A percentile compares a stretch with the other conserved stretches of the same genome.
phyloP scores from a whole-genome alignment of 2,329 filamentous ascomycete species.

The Phaeoacremonium minimum region DNA sequence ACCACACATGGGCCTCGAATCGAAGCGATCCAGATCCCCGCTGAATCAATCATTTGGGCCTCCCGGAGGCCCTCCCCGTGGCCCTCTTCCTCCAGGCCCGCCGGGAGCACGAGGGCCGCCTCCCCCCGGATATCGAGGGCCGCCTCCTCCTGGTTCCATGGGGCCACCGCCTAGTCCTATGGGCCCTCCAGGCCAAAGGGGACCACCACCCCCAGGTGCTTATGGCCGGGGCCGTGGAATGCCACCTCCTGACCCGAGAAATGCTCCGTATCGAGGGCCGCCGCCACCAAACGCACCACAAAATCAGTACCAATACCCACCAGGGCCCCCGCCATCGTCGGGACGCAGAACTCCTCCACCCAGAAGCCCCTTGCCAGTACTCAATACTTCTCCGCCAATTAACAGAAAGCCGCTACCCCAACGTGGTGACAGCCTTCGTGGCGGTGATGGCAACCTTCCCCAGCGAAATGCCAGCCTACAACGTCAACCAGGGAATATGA shows the following conservation, averaged over 20 bases:
- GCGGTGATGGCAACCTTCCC: slow-evolving; percentile 3
- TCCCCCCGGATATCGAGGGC: slow-evolving; percentile 23
- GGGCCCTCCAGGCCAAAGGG: too few species aligned
- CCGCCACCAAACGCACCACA: slow-evolving; percentile 14
- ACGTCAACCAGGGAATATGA: slow-evolving; percentile 30
- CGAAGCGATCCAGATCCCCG: slow-evolving; percentile 40
- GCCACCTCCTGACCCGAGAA: slow-evolving; percentile 14
- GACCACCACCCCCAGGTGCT: slow-evolving; percentile 11
- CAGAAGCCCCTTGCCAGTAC: slow-evolving; percentile 13
- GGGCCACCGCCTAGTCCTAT: slow-evolving; percentile 20
- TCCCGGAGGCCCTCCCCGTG: slow-evolving; percentile 13
- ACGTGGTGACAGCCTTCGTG: slow-evolving; percentile 16
- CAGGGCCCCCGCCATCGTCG: too few species aligned
- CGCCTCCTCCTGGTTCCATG: slow-evolving; percentile 18
- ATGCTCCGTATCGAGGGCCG: slow-evolving; percentile 9
- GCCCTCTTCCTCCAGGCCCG: slow-evolving; percentile 6
- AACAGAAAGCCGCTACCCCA: slow-evolving; percentile 47
- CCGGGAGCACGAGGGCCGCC: slow-evolving; percentile 4
- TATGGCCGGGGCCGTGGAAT: slow-evolving; percentile 10
- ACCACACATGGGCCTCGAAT: slow-evolving; percentile 32
- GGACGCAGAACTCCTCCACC: too few species aligned
- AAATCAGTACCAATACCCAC: slow-evolving; percentile 7
- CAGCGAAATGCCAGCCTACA: slow-evolving; percentile 21
- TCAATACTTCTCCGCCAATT: slow-evolving; percentile 38
- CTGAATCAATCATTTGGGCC: slow-evolving; percentile 29